Evolutionary conservation across 1,284 basidiomycete genomes (phyloP), one percentile per base, ranked within the genome.

Genomic region (Apiotrichum gamsii): DNA sequence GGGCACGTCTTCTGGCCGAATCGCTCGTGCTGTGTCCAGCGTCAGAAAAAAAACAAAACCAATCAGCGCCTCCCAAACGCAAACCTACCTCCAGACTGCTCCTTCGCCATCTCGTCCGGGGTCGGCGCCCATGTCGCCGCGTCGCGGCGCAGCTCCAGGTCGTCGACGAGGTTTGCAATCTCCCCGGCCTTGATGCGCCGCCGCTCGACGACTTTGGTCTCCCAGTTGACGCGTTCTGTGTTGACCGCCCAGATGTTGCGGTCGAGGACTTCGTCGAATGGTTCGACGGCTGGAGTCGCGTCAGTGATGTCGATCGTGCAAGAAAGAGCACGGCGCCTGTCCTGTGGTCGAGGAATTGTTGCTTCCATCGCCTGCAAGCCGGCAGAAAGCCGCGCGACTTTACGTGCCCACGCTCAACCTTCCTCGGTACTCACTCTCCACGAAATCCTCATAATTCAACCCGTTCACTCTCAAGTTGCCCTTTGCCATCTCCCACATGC

Each of bases 401-500:
- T n/a, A n/a, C n/a, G n/a, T n/a, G n/a, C n/a, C n/a, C n/a, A n/a
- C n/a, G n/a, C n/a, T n/a, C n/a, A n/a, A n/a, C n/a, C 25, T 6
- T 39, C 4, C 11, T 19, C n/a, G 11, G 16, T 5, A 52, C 62
- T 50, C 45, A 73, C 73, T 64, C 42, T 80, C 75, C 44, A 79
- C 75, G 45, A 80, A 70, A 11, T 83, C 79, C 59, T 86, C 84
- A 49, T 82, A 80, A 53, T 83, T 82, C 49, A 82, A 81, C 13
- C 87, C 87, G 60, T 90, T 89, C 25, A 89, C 78, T 30, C 84
- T 79, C 18, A 90, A 64, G 64, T 89, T 90, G 8, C 80, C 78
- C 56, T 80, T 78, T 1, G 82, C 78, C 53, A 82, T 77, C 31
- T 76, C 75, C 57, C 87, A 83, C 29, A 44, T 48, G 18, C 52